phyloP scores from a whole-genome alignment of 306 rosid species.

The Ormosia emarginata region DNA sequence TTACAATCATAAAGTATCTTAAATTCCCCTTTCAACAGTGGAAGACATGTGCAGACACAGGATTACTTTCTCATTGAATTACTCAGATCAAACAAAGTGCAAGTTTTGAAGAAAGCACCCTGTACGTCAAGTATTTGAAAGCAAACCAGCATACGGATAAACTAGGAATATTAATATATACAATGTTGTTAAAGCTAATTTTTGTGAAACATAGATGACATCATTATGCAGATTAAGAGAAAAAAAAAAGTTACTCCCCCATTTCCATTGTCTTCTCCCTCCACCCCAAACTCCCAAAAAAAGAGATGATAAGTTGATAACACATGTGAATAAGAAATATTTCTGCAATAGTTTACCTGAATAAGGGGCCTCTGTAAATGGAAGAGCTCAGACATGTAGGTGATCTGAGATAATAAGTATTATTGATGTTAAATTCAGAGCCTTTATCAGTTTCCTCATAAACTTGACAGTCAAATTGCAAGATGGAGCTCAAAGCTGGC shows the following conservation, averaged over 20 bases:
- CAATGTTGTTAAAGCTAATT: not conserved
- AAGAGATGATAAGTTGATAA: not conserved
- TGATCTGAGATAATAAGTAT: slow-evolving; percentile 51
- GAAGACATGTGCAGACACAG: not conserved
- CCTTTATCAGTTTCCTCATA: slow-evolving; percentile 24
- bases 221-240: not conserved
- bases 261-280: not conserved
- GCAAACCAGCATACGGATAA: not conserved
- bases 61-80: not conserved
- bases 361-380: slow-evolving; percentile 43
- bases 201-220: not conserved
- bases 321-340: too few species aligned
- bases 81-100: not conserved
- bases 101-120: not conserved
- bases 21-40: too few species aligned
- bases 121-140: not conserved
- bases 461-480: slow-evolving; percentile 71
- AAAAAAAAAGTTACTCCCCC: not conserved
- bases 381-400: slow-evolving; percentile 20
- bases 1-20: too few species aligned
- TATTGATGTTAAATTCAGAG: slow-evolving; percentile 40
- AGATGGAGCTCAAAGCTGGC: slow-evolving; percentile 52
- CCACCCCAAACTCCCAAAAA: not conserved
- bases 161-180: not conserved
- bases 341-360: too few species aligned